Evolutionary conservation across 106 monocot genomes (phyloP).

Genomic region (Dioscorea zingiberensis): DNA sequence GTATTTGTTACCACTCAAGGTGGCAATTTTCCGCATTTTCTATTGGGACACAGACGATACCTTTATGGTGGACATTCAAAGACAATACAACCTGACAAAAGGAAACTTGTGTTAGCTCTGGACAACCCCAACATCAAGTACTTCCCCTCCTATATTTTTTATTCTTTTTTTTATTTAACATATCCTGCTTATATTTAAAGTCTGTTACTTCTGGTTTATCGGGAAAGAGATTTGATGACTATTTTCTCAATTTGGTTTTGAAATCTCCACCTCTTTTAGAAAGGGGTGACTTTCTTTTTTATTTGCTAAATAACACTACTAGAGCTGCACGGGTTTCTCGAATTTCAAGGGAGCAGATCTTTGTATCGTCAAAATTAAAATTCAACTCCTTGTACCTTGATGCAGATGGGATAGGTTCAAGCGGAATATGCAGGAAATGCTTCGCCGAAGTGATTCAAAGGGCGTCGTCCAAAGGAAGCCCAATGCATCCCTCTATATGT

Average conservation of each 20-base stretch:
- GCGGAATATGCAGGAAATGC: slow-evolving; percentile 79
- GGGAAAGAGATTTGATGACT: too few species aligned
- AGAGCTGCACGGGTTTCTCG: too few species aligned
- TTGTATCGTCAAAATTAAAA: too few species aligned
- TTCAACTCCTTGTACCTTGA: not conserved
- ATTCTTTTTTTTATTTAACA: too few species aligned
- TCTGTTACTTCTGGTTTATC: too few species aligned
- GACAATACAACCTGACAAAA: slow-evolving; percentile 95
- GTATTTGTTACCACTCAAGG: slow-evolving; percentile 97
- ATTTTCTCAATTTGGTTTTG: too few species aligned
- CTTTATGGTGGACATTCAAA: slow-evolving; percentile 84
- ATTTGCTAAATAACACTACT: too few species aligned
- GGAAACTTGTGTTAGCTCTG: slow-evolving; percentile 64
- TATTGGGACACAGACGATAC: slow-evolving; percentile 86
- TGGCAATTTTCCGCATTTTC: slow-evolving; percentile 93
- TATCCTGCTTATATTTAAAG: too few species aligned
- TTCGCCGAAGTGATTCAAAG: slow-evolving; percentile 64
- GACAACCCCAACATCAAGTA: slow-evolving; percentile 78
- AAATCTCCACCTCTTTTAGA: too few species aligned
- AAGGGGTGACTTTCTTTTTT: too few species aligned
- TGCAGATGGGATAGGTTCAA: slow-evolving; percentile 94
- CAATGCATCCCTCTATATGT: slow-evolving; percentile 62
- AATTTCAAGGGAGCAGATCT: too few species aligned
- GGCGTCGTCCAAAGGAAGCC: slow-evolving; percentile 57
- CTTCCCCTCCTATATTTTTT: not conserved